phyloP scores from a whole-genome alignment of 2,329 filamentous ascomycete genomes.

The Phyllosticta paracitricarpa region DNA sequence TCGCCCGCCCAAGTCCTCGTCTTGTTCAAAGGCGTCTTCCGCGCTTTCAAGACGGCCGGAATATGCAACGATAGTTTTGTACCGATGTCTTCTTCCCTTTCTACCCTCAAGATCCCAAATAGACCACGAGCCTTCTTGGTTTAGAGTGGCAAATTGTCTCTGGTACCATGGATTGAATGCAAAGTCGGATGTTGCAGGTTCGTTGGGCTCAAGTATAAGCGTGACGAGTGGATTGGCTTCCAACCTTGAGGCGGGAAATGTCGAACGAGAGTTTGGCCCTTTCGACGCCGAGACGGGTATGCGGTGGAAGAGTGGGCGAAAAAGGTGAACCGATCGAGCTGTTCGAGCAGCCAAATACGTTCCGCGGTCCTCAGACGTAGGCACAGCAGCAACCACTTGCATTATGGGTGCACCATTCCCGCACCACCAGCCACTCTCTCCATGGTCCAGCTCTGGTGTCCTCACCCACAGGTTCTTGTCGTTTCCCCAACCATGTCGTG shows the following conservation, averaged over 20 bases:
- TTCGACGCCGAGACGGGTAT: slow-evolving; percentile 11
- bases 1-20: slow-evolving; percentile 23
- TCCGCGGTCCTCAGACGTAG: slow-evolving; percentile 29
- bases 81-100: neutral
- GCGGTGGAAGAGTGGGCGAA: slow-evolving; percentile 27
- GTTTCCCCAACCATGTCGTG: slow-evolving; percentile 46
- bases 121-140: slow-evolving; percentile 56
- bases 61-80: slow-evolving; percentile 7
- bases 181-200: slow-evolving; percentile 50
- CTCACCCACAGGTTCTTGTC: slow-evolving; percentile 38
- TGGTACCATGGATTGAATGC: slow-evolving; percentile 53
- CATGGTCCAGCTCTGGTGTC: slow-evolving; percentile 31
- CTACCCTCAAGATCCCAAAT: slow-evolving; percentile 41
- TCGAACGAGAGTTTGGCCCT: slow-evolving; percentile 10
- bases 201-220: slow-evolving; percentile 43
- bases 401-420: slow-evolving; percentile 44
- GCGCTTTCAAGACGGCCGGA: slow-evolving; percentile 8
- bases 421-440: slow-evolving; percentile 47
- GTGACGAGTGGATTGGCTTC: slow-evolving; percentile 45
- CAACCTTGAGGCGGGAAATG: slow-evolving; percentile 40
- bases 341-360: slow-evolving; percentile 44
- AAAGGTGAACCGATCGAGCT: slow-evolving; percentile 21
- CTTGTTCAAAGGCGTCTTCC: slow-evolving; percentile 17
- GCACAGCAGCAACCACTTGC: slow-evolving; percentile 41
- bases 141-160: slow-evolving; percentile 56